A percentile compares a stretch with the other conserved stretches of the same genome.
Evolutionary conservation across 352 stramenopile species (phyloP).

Genomic region (Globisporangium megalacanthum): DNA sequence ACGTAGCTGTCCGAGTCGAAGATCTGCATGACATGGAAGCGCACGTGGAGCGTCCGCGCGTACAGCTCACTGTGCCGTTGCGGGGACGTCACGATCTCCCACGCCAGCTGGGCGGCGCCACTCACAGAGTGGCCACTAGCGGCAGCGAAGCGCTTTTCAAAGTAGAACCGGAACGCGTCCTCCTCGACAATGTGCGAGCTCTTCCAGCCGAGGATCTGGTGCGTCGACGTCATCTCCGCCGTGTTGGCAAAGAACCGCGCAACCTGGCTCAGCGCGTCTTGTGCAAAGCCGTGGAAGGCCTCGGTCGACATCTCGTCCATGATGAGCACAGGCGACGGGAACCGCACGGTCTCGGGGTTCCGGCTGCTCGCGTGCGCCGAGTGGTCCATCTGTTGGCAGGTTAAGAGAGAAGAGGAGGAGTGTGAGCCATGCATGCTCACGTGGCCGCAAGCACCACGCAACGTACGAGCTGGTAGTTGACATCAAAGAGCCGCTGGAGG

Average conservation of each 20-base stretch:
- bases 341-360: constrained; percentile 22
- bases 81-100: constrained; percentile 40
- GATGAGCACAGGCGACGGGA: constrained; percentile 36
- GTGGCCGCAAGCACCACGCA: not conserved
- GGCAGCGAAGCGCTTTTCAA: constrained; percentile 36
- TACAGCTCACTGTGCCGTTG: constrained; percentile 44
- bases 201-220: constrained; percentile 45
- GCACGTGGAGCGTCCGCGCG: constrained; percentile 40
- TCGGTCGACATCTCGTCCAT: constrained; percentile 61
- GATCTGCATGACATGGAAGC: constrained; percentile 52
- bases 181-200: constrained; percentile 43
- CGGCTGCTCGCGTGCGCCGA: constrained; percentile 27
- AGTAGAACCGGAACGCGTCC: constrained; percentile 49
- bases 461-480: constrained; percentile 47
- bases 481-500: constrained; percentile 47
- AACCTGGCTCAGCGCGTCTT: constrained; percentile 35
- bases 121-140: constrained; percentile 17
- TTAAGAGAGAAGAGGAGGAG: not conserved
- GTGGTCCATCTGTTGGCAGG: constrained; percentile 32
- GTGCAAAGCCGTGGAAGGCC: constrained; percentile 36
- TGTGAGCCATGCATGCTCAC: not conserved
- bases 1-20: constrained; percentile 51
- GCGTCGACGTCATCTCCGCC: constrained; percentile 39
- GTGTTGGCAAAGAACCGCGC: constrained; percentile 33
- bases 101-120: constrained; percentile 28